Base-by-base conservation (phyloP, 2,329 filamentous ascomycete species). In the Penicillium digitatum region DNA sequence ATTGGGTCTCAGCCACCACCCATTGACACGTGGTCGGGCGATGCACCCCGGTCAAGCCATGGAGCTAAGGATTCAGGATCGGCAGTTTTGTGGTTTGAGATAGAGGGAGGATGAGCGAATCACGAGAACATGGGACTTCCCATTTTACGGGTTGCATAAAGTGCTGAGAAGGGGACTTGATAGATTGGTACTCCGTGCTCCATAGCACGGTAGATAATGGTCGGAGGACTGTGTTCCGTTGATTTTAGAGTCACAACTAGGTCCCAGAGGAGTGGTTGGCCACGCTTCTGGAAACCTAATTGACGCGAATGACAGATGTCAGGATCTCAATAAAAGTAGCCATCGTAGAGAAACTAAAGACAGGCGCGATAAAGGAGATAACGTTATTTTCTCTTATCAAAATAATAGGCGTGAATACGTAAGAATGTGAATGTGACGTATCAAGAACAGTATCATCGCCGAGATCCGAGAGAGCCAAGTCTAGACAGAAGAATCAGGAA, bases 211-310 rank as follows among this genome's bases (percentile, higher is more conserved):
- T 27, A 18, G 14, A 47, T 16, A 45, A 26, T 45, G 8, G 22
- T 50, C 61, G 59, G 61, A 61, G 32, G 49, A 62, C 60, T 44
- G 56, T 63, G 52, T 43, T 60, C 59, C 59, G 62, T 53, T 34
- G 35, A 10, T 42, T 45, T 45, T 32, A 45, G 20, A 49, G 54
- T 56, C 56, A 55, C 52, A 47, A 40, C 10, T 49, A 58, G 53
- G 59, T 66, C 66, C 68, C 68, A 62, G 58, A 60, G 58, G 58
- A 60, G 39, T 62, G 69, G 68, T 66, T 66, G 68, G 66, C 62
- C 62, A 65, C 68, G 68, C 66, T 68, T 68, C 63, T 64, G 48
- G 40, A 69, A 71, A 70, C 68, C 67, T 63, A 71, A 71, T 69
- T 68, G 59, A 31, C 62, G 62, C 62, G 50, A 57, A 54, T 60